Base-by-base conservation (phyloP, 352 stramenopile species). In the Globisporangium carolinianum region DNA sequence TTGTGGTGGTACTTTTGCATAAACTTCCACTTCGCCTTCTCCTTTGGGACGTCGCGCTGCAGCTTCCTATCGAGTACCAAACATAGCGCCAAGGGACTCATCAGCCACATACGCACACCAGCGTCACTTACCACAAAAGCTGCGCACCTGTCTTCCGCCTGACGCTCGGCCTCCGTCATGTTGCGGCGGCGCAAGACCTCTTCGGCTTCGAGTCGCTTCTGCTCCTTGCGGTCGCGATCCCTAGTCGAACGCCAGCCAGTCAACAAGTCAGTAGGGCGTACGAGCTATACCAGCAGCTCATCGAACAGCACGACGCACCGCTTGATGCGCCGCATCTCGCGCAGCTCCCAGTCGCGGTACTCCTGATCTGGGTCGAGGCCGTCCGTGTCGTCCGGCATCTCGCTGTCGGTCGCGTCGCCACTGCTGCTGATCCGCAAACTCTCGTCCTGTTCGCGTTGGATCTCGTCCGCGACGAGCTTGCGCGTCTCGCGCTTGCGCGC, bases 1-100 rank as follows among this genome's bases (percentile, higher is more conserved):
- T 98, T 97, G 76, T 99, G 97, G 72, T 99, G 98, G 67, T 98
- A 99, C 57, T 98, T 97, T 63, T 99, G 97, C 75, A 98, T 85
- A 71, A 98, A 98, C 60, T 95, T 97, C 53, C 87, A 86, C 69
- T 97, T 97, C 47, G 67, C 71, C 66, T 94, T 94, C 49, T 89
- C 78, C 55, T 89, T 88, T 0, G 79, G 77, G 53, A 81, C 67
- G 46, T 89, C 89, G 43, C 85, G 86, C 65, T 86, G 87, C n/a
- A 89, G 74, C 61, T 92, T 93, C 36, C 85, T 91, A 53, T 39
- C 57, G 47, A 53, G 18, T 18, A 65, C 17, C 24, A 32, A 32
- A 32, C 24, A 32, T 32, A 32, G 24, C 24, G 24, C 24, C 24
- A 32, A 32, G 24, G 24, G 24, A 32, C 24, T 32, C 24, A 32